A percentile compares a stretch with the other conserved stretches of the same genome.
These are phyloP conservation scores for Phytophthora ramorum DNA, from an alignment of 352 stramenopile genomes.

Conservation along the genomic window DNA sequence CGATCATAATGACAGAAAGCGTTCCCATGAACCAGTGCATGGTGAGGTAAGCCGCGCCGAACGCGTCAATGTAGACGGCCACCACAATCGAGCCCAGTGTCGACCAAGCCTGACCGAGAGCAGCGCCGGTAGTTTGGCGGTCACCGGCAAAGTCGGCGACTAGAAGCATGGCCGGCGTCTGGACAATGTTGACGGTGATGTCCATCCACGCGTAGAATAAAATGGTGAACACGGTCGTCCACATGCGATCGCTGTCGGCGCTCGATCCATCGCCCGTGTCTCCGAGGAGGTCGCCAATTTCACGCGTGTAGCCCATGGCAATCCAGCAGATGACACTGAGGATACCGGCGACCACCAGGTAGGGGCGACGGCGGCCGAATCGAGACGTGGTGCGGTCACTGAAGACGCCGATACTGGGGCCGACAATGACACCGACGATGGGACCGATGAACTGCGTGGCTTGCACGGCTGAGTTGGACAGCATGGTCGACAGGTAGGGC, in stretches of 20 bases:
- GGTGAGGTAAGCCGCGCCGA: conserved; percentile 47
- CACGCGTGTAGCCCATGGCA: conserved; percentile 57
- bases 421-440: conserved; percentile 35
- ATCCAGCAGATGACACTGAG: conserved; percentile 55
- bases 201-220: conserved; percentile 44
- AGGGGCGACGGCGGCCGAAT: conserved; percentile 46
- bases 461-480: conserved; percentile 47
- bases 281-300: conserved; percentile 32
- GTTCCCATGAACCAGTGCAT: conserved; percentile 52
- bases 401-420: conserved; percentile 35
- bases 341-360: conserved; percentile 44
- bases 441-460: conserved; percentile 32
- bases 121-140: conserved; percentile 53
- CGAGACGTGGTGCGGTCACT: conserved; percentile 47
- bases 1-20: conserved; percentile 44
- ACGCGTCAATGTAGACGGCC: conserved; percentile 50
- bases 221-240: conserved; percentile 35
- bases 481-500: conserved; percentile 50
- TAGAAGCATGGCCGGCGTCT: conserved; percentile 33
- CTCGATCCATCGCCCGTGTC: conserved; percentile 18
- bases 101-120: conserved; percentile 48
- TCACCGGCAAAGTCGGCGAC: conserved; percentile 54
- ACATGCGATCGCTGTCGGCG: conserved; percentile 20
- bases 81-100: conserved; percentile 34
- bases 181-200: conserved; percentile 37